These are phyloP conservation scores for Berberis thunbergii DNA, from an alignment of 164 flowering plant genomes.

Conservation along the genomic window DNA sequence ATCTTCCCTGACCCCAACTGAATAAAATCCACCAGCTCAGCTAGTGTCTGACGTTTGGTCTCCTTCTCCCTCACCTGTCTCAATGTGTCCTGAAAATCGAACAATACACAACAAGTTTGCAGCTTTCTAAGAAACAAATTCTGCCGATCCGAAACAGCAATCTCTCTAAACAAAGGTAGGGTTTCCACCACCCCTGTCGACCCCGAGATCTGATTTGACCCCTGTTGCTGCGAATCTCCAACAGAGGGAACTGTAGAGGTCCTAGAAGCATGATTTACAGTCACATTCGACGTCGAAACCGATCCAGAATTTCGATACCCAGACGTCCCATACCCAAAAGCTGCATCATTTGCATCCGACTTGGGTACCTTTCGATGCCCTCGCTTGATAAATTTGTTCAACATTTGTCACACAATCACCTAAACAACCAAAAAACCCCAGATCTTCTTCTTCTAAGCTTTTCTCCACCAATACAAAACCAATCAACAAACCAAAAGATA, in stretches of 20 bases:
- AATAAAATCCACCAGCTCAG: slow-evolving; percentile 34
- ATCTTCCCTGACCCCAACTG: slow-evolving; percentile 36
- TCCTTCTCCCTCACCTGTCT: slow-evolving; percentile 35
- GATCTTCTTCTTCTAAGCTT: neutral
- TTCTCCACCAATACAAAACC: neutral
- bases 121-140: slow-evolving; percentile 33
- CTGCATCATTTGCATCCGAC: slow-evolving; percentile 21
- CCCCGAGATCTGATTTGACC: neutral
- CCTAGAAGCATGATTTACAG: slow-evolving; percentile 39
- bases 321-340: slow-evolving; percentile 5
- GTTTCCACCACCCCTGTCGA: slow-evolving; percentile 23
- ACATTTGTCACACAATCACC: slow-evolving; percentile 19
- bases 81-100: slow-evolving; percentile 36
- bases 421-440: slow-evolving; percentile 1
- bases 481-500: slow-evolving; percentile 2
- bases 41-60: slow-evolving; percentile 34
- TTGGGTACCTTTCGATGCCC: slow-evolving; percentile 35
- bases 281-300: slow-evolving; percentile 22
- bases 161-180: slow-evolving; percentile 39
- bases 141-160: slow-evolving; percentile 29
- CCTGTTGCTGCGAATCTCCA: slow-evolving; percentile 13
- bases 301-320: slow-evolving; percentile 12
- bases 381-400: slow-evolving; percentile 41
- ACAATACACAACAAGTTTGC: slow-evolving; percentile 28
- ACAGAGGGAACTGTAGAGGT: slow-evolving; percentile 10